Percentiles rank a stretch among this genome's conserved stretches.
These are phyloP conservation scores for Calendula officinalis DNA, from an alignment of 129 eudicot species.

Conservation along the genomic window DNA sequence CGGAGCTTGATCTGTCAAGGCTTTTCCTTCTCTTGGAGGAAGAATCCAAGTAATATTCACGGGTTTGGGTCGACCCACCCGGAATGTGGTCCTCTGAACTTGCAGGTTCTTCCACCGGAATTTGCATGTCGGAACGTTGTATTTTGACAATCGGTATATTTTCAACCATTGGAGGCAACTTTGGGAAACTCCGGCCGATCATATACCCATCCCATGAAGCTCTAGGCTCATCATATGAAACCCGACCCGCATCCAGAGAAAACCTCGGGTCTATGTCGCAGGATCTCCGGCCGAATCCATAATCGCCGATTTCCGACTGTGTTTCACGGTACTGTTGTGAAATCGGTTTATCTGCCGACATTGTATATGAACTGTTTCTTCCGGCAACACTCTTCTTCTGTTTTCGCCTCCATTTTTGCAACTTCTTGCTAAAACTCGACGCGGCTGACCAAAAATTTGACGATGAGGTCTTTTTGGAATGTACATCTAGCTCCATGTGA, in stretches of 20 bases:
- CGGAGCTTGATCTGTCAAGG: slow-evolving; percentile 68
- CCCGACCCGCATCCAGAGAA: slow-evolving; percentile 64
- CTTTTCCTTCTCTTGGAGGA: slow-evolving; percentile 59
- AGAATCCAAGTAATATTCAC: slow-evolving; percentile 62
- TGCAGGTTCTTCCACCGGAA: slow-evolving; percentile 41
- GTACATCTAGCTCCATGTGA: slow-evolving; percentile 48
- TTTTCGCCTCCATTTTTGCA: slow-evolving; percentile 60
- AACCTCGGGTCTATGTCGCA: slow-evolving; percentile 71
- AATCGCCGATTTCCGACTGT: slow-evolving; percentile 71
- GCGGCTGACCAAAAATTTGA: slow-evolving; percentile 62
- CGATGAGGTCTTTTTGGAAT: slow-evolving; percentile 40
- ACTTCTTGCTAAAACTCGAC: slow-evolving; percentile 64
- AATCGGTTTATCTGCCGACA: slow-evolving; percentile 50
- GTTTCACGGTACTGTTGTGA: slow-evolving; percentile 55
- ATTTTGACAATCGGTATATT: slow-evolving; percentile 40
- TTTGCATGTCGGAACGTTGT: slow-evolving; percentile 43
- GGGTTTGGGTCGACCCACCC: slow-evolving; percentile 61
- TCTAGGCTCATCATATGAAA: slow-evolving; percentile 67
- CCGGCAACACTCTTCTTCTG: slow-evolving; percentile 43
- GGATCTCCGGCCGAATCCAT: slow-evolving; percentile 71
- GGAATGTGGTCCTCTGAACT: slow-evolving; percentile 30
- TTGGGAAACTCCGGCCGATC: slow-evolving; percentile 49
- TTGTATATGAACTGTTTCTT: slow-evolving; percentile 32
- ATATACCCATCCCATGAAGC: slow-evolving; percentile 75
- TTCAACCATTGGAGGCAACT: slow-evolving; percentile 60